Evolutionary conservation across 305 asterid genomes (phyloP).

Genomic region (Salvia sclarea): DNA sequence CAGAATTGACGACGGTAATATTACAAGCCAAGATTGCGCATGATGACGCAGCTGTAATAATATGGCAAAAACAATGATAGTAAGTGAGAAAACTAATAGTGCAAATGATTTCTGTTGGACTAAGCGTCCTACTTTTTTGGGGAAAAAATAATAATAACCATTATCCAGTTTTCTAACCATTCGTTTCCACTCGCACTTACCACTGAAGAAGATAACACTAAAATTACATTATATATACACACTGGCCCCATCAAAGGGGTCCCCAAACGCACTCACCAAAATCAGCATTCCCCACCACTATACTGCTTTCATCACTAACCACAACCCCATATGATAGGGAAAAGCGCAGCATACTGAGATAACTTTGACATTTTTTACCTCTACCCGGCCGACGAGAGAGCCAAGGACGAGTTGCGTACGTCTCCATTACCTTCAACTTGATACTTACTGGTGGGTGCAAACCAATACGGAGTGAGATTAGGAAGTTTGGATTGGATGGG

Average conservation of each 20-base stretch:
- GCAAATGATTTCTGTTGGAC: conserved; percentile 36
- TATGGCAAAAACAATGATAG: neutral
- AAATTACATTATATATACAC: conserved; percentile 38
- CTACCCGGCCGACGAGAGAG: neutral
- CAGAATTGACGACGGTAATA: no score
- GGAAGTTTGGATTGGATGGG: conserved; percentile 28
- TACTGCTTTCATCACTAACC: conserved; percentile 28
- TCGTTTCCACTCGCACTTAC: conserved; percentile 36
- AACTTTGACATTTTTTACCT: conserved; percentile 38
- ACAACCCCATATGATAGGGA: conserved; percentile 25
- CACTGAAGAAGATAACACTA: conserved; percentile 33
- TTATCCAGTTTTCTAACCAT: conserved; percentile 35
- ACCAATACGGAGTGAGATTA: conserved; percentile 17
- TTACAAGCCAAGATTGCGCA: neutral
- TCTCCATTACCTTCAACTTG: no score
- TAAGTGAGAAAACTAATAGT: neutral
- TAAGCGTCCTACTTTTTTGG: conserved; percentile 41
- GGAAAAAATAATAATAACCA: conserved; percentile 15
- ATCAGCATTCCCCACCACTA: conserved; percentile 26
- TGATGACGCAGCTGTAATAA: neutral
- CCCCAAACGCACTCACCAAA: conserved; percentile 61
- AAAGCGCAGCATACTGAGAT: conserved; percentile 44
- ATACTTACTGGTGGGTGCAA: conserved; percentile 48
- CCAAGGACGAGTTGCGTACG: neutral
- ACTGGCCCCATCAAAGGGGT: conserved; percentile 39